These are phyloP conservation scores for Eutrema heterophyllum DNA, from an alignment of 345 rosid genomes.

Conservation along the genomic window DNA sequence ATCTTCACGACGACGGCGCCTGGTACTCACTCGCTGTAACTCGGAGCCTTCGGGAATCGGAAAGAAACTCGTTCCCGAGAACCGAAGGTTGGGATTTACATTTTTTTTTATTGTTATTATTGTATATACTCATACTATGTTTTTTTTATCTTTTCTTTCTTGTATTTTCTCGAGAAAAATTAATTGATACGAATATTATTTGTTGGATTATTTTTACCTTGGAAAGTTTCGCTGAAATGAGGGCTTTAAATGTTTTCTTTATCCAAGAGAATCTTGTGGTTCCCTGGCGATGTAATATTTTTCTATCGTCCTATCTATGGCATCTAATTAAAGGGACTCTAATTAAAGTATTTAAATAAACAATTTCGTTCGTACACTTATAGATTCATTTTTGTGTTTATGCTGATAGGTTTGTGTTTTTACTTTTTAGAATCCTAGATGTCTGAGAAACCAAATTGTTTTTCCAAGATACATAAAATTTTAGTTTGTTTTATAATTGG, in stretches of 20 bases:
- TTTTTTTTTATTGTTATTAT: slow-evolving; percentile 8
- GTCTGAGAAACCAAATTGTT: too few relatives aligned
- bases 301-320: slow-evolving; percentile 1
- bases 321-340: too few relatives aligned
- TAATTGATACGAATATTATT: slow-evolving; percentile 10
- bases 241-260: slow-evolving; percentile 3
- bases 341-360: slow-evolving; percentile 12
- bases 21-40: slow-evolving; percentile 67
- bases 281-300: slow-evolving; percentile 18
- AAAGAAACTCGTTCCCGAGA: slow-evolving; percentile 49
- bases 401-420: not conserved
- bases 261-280: slow-evolving; percentile 30
- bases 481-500: not conserved
- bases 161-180: slow-evolving; percentile 8
- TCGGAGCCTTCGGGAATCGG: slow-evolving; percentile 82
- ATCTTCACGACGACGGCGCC: slow-evolving; percentile 24
- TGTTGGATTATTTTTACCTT: slow-evolving; percentile 5
- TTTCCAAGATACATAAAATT: too few relatives aligned
- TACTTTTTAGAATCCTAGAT: not conserved
- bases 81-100: slow-evolving; percentile 59
- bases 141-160: not conserved
- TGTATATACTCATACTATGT: too few relatives aligned
- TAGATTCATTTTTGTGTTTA: not conserved
- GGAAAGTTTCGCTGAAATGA: slow-evolving; percentile 19
- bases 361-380: not conserved